Conservation (phyloP, 1,139 yeast genomes). For the Yamadazyma atmosphaerica region DNA sequence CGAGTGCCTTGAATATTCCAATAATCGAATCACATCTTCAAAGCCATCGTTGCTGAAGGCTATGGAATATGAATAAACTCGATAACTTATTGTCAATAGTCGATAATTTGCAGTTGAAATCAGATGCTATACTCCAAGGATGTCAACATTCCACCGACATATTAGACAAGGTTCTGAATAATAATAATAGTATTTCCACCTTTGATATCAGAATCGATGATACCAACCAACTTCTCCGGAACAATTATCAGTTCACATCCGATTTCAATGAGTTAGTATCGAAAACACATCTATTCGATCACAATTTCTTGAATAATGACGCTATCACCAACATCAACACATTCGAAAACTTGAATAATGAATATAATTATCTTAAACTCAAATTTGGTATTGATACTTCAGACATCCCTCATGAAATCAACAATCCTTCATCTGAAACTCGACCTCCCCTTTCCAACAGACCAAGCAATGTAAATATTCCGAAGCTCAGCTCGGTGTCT, state of each 20-base stretch:
- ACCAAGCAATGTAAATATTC: slow-evolving; percentile 17
- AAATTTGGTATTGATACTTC: slow-evolving; percentile 8
- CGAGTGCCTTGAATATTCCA: no score
- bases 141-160: slow-evolving; percentile 24
- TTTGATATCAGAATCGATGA: slow-evolving; percentile 35
- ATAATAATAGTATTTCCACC: slow-evolving; percentile 23
- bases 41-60: no score
- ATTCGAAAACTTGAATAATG: slow-evolving; percentile 49
- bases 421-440: no score
- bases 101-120: slow-evolving; percentile 30
- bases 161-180: slow-evolving; percentile 21
- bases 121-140: slow-evolving; percentile 23
- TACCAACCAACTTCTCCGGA: slow-evolving; percentile 23
- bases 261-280: slow-evolving; percentile 34
- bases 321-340: slow-evolving; percentile 45
- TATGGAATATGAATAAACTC: slow-evolving; percentile 8
- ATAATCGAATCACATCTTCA: no score
- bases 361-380: slow-evolving; percentile 38
- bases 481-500: slow-evolving; percentile 42
- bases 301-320: slow-evolving; percentile 34
- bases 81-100: slow-evolving; percentile 11
- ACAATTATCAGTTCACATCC: slow-evolving; percentile 23
- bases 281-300: slow-evolving; percentile 35
- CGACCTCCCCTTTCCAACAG: not conserved
- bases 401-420: no score